A percentile compares a stretch with the other conserved stretches of the same genome.
Conservation (phyloP, 2,329 filamentous ascomycete genomes). For the Xylaria polymorpha region DNA sequence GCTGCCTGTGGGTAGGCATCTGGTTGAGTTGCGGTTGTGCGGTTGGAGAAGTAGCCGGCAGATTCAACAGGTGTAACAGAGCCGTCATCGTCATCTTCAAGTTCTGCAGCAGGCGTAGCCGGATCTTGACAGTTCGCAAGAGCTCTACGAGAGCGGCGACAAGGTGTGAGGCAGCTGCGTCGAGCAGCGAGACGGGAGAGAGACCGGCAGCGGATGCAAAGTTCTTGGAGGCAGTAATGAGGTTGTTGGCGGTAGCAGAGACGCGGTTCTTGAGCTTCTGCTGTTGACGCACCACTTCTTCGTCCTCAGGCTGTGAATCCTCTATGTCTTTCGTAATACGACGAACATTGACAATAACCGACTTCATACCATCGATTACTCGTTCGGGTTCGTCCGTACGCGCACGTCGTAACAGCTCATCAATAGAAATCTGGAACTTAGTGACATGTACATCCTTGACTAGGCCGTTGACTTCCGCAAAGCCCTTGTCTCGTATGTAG, state of each 20-base stretch:
- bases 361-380: conserved; percentile 87
- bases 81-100: conserved; percentile 81
- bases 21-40: conserved; percentile 54
- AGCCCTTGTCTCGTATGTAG: conserved; percentile 72
- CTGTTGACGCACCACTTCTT: conserved; percentile 67
- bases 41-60: conserved; percentile 74
- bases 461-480: conserved; percentile 77
- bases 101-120: conserved; percentile 78
- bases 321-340: conserved; percentile 86
- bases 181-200: conserved; percentile 90
- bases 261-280: conserved; percentile 82
- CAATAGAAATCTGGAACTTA: conserved; percentile 93
- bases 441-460: conserved; percentile 94
- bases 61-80: conserved; percentile 74
- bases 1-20: conserved; percentile 51
- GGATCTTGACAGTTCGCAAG: conserved; percentile 84
- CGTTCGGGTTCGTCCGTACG: conserved; percentile 77
- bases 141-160: conserved; percentile 88
- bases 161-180: conserved; percentile 92
- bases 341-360: conserved; percentile 83
- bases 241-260: conserved; percentile 92
- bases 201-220: conserved; percentile 85
- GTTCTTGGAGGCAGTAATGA: conserved; percentile 95
- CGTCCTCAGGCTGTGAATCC: conserved; percentile 64
- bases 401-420: conserved; percentile 85